These are phyloP conservation scores for Hygrophoropsis aurantiaca DNA, from an alignment of 768 basidiomycete species.

Conservation along the genomic window DNA sequence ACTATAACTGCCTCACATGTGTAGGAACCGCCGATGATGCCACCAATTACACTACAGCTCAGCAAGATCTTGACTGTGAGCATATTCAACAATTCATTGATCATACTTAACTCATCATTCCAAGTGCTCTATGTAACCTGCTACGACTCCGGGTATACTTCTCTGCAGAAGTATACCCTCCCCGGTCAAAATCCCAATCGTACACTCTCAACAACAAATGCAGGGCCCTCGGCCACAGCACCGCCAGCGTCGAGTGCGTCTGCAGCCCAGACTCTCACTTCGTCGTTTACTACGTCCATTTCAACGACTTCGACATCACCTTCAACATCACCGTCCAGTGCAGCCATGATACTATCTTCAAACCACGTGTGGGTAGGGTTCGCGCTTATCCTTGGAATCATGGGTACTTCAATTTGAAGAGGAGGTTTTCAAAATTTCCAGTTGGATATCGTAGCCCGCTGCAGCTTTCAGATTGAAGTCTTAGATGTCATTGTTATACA, in stretches of 20 bases:
- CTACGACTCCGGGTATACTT: conserved; percentile 20
- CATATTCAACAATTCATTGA: not conserved
- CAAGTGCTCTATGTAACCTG: conserved; percentile 25
- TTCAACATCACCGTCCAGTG: not conserved
- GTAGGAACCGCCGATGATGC: conserved; percentile 26
- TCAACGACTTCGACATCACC: not conserved
- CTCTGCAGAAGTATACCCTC: conserved; percentile 19
- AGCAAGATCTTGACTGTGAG: conserved; percentile 37
- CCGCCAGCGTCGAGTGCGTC: not conserved
- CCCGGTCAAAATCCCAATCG: conserved; percentile 23
- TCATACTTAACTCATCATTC: not conserved
- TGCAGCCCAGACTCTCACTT: not conserved
- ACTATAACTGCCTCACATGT: conserved; percentile 45
- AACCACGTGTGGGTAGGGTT: not conserved
- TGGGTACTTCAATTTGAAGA: too few species aligned
- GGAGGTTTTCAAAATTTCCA: too few species aligned
- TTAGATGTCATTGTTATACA: too few species aligned
- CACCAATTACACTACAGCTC: conserved; percentile 27
- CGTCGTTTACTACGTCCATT: not conserved
- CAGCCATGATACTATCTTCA: not conserved
- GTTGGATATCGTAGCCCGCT: too few species aligned
- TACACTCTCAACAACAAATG: conserved; percentile 3
- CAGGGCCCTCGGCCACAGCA: not conserved
- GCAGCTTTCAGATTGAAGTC: too few species aligned
- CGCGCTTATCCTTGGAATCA: not conserved